These are phyloP conservation scores for Cytospora leucostoma DNA, from an alignment of 2,329 filamentous ascomycete species.

Conservation along the genomic window DNA sequence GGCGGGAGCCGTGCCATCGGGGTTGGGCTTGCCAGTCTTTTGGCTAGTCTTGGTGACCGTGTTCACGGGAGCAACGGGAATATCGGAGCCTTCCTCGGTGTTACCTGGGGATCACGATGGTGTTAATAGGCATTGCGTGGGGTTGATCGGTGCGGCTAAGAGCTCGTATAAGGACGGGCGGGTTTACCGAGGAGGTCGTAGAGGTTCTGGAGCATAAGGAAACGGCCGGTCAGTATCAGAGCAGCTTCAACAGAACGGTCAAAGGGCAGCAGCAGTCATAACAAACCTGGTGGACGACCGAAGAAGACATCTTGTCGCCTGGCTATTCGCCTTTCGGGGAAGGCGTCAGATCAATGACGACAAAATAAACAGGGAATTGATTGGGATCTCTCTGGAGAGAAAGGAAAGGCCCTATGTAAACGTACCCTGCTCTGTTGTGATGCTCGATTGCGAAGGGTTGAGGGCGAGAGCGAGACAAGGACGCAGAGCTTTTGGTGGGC, in stretches of 20 bases:
- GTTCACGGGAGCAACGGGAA: conserved; percentile 79
- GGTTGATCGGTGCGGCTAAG: conserved; percentile 15
- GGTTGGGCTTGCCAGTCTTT: conserved; percentile 82
- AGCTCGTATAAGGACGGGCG: conserved; percentile 23
- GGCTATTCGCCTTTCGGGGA: conserved; percentile 53
- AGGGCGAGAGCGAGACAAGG: conserved; percentile 15
- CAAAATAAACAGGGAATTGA: conserved; percentile 26
- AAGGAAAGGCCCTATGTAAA: conserved; percentile 25
- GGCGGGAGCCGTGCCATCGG: conserved; percentile 69
- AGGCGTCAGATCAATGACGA: conserved; percentile 43
- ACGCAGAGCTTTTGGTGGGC: conserved; percentile 24
- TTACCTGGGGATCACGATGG: conserved; percentile 49
- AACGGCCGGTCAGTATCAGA: conserved; percentile 16
- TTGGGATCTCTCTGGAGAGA: conserved; percentile 15
- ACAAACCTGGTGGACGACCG: conserved; percentile 60
- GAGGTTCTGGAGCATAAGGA: conserved; percentile 68
- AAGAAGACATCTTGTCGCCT: conserved; percentile 55
- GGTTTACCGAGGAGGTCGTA: conserved; percentile 94
- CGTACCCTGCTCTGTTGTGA: conserved; percentile 25
- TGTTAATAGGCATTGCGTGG: conserved; percentile 17
- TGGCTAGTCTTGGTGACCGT: conserved; percentile 81
- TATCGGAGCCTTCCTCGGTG: conserved; percentile 67
- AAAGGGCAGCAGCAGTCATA: not conserved
- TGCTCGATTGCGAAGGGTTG: conserved; percentile 25
- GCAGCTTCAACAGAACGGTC: not conserved